Evolutionary conservation across 768 basidiomycete species (phyloP).

Genomic region (Pulveroboletus sp.): DNA sequence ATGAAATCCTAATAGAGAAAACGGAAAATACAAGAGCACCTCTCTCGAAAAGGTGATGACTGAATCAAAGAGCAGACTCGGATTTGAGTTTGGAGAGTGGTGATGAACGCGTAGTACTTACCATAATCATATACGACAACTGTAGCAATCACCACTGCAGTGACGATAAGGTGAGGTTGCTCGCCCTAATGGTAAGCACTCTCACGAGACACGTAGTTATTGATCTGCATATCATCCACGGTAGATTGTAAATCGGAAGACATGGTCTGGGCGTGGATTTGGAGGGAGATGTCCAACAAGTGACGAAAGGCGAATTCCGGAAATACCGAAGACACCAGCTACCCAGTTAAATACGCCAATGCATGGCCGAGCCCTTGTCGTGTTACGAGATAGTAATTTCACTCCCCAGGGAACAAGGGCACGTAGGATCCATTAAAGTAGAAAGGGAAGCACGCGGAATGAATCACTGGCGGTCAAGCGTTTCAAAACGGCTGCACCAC

Average conservation of each 20-base stretch:
- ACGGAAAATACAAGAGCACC: background rate
- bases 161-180: background rate
- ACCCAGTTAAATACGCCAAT: background rate
- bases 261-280: constrained; percentile 1
- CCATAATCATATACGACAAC: constrained; percentile 20
- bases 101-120: constrained; percentile 1
- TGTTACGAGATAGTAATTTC: background rate
- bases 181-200: background rate
- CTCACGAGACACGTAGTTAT: constrained; percentile 10
- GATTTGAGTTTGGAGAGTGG: background rate
- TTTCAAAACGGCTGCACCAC: background rate
- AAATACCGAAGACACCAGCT: no score
- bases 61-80: background rate
- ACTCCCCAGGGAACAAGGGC: background rate
- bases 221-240: constrained; percentile 6
- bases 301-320: background rate
- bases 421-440: no score
- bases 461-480: background rate
- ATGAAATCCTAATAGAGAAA: background rate
- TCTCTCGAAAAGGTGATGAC: constrained; percentile 16
- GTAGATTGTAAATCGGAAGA: constrained; percentile 6
- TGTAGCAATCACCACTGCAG: constrained; percentile 9
- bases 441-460: background rate
- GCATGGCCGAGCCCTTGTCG: background rate
- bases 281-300: background rate